Evolutionary conservation across 768 basidiomycete species (phyloP).

Genomic region (Ramaria rubella): DNA sequence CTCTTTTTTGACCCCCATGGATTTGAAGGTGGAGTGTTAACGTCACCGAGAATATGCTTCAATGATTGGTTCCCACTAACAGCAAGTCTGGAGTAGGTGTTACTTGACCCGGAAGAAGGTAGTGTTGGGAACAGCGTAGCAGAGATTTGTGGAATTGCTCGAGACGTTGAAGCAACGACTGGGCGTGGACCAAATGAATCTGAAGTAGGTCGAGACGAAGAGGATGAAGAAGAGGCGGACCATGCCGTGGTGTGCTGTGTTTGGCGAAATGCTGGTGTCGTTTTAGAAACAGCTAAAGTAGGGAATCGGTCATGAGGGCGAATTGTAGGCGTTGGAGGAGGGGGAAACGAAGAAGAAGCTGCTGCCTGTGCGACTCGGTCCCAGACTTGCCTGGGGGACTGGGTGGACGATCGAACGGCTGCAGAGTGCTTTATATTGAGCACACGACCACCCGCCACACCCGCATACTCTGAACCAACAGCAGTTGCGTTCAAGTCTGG

Average conservation of each 20-base stretch:
- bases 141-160: slow-evolving; percentile 10
- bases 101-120: slow-evolving; percentile 32
- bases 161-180: slow-evolving; percentile 43
- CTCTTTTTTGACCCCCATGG: slow-evolving; percentile 33
- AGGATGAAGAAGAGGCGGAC: slow-evolving; percentile 30
- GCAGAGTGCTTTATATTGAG: slow-evolving; percentile 79
- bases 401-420: slow-evolving; percentile 42
- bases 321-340: slow-evolving; percentile 15
- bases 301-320: slow-evolving; percentile 26
- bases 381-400: slow-evolving; percentile 65
- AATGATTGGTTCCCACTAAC: slow-evolving; percentile 62
- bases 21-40: slow-evolving; percentile 28
- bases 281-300: slow-evolving; percentile 16
- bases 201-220: slow-evolving; percentile 10
- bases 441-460: slow-evolving; percentile 74
- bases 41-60: slow-evolving; percentile 55
- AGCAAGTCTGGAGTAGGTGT: slow-evolving; percentile 28
- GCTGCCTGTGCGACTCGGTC: slow-evolving; percentile 87
- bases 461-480: slow-evolving; percentile 63
- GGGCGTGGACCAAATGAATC: slow-evolving; percentile 16
- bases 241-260: slow-evolving; percentile 55
- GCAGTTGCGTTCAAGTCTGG: slow-evolving; percentile 63
- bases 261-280: slow-evolving; percentile 31
- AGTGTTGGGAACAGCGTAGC: slow-evolving; percentile 58
- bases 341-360: slow-evolving; percentile 29